These are phyloP conservation scores for Penicillium sp. DNA, from an alignment of 2,329 filamentous ascomycete genomes.

Conservation along the genomic window DNA sequence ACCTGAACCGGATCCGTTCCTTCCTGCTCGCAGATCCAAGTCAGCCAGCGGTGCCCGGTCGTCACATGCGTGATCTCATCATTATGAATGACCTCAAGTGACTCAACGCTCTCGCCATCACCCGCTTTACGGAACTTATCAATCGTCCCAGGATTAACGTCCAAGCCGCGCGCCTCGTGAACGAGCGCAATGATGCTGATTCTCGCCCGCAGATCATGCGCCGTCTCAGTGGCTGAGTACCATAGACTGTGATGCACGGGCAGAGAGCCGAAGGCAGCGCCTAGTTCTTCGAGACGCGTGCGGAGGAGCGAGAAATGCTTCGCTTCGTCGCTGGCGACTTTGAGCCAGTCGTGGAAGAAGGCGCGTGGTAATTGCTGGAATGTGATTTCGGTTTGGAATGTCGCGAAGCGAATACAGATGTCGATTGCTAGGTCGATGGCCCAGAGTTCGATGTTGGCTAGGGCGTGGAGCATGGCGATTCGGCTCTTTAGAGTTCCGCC, in stretches of 20 bases:
- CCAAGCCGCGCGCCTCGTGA: conserved; percentile 50
- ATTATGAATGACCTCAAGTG: conserved; percentile 48
- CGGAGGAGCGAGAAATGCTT: conserved; percentile 52
- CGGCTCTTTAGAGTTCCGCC: conserved; percentile 49
- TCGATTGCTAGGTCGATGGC: conserved; percentile 52
- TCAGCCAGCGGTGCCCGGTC: conserved; percentile 50
- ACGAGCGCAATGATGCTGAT: conserved; percentile 53
- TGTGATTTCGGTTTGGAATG: conserved; percentile 40
- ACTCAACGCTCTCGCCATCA: conserved; percentile 46
- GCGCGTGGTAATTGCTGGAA: conserved; percentile 41
- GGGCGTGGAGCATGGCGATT: conserved; percentile 49
- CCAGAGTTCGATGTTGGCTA: conserved; percentile 54
- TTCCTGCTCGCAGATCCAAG: conserved; percentile 51
- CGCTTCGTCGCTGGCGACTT: conserved; percentile 51
- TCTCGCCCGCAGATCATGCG: conserved; percentile 47
- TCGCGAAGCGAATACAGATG: conserved; percentile 50
- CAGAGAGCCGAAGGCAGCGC: conserved; percentile 47
- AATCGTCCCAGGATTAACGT: conserved; percentile 52
- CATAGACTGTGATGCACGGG: conserved; percentile 51
- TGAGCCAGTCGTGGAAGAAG: conserved; percentile 52
- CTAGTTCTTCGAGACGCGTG: conserved; percentile 47
- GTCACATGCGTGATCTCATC: conserved; percentile 54
- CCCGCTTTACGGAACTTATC: conserved; percentile 47
- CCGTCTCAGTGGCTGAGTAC: conserved; percentile 47
- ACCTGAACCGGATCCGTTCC: conserved; percentile 48